These are phyloP conservation scores for Ogataea trehaloabstinens DNA, from an alignment of 805 yeast species.

Conservation along the genomic window DNA sequence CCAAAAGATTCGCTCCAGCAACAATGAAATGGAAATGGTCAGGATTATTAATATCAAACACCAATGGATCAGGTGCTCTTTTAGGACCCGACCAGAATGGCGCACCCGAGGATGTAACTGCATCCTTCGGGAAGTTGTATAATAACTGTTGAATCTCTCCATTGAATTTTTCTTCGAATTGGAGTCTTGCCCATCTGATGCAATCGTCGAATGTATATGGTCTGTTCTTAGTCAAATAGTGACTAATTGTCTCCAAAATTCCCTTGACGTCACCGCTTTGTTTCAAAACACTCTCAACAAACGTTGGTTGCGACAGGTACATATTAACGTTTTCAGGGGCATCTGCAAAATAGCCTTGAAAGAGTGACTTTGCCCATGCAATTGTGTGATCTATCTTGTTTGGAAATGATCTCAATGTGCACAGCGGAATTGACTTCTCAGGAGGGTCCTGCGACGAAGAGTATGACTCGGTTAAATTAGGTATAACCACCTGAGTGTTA, in stretches of 20 bases:
- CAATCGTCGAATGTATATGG: constrained; percentile 93
- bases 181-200: constrained; percentile 89
- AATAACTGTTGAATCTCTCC: constrained; percentile 87
- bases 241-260: constrained; percentile 74
- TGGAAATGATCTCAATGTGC: constrained; percentile 97
- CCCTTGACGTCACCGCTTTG: constrained; percentile 91
- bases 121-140: constrained; percentile 93
- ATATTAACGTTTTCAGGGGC: constrained; percentile 92
- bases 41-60: constrained; percentile 68
- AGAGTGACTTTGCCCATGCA: constrained; percentile 97
- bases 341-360: constrained; percentile 88
- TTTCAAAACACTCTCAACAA: constrained; percentile 85
- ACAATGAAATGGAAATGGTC: constrained; percentile 82
- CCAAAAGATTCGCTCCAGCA: constrained; percentile 89
- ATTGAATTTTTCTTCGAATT: constrained; percentile 81
- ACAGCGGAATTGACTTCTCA: constrained; percentile 93
- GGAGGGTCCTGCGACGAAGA: constrained; percentile 98
- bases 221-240: constrained; percentile 65
- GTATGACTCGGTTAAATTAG: constrained; percentile 91
- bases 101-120: constrained; percentile 83
- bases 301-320: constrained; percentile 88
- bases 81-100: constrained; percentile 99
- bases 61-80: constrained; percentile 88
- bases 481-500: constrained; percentile 94
- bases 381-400: constrained; percentile 97